A percentile compares a stretch with the other conserved stretches of the same genome.
Conservation (phyloP, 148 eudicot species). For the Tetragonia tetragonoides region DNA sequence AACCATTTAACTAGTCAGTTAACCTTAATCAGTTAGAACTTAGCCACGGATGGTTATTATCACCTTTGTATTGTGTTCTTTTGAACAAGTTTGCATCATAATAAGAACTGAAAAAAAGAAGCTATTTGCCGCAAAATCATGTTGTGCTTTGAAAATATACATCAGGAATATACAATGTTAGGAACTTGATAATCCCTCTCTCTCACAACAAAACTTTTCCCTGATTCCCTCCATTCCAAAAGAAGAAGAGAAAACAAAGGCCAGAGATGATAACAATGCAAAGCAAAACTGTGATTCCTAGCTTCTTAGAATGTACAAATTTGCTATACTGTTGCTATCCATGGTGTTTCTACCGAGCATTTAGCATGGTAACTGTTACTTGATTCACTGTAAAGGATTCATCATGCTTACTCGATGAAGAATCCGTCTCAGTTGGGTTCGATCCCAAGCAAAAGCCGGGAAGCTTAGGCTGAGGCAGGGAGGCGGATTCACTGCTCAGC, state of each 20-base stretch:
- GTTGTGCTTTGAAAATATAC: neutral
- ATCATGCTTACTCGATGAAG: constrained; percentile 59
- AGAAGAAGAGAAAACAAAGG: no score
- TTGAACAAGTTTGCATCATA: no score
- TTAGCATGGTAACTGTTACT: constrained; percentile 62
- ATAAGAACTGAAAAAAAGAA: neutral
- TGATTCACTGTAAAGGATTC: constrained; percentile 65
- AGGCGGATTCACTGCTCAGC: constrained; percentile 60
- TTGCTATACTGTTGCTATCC: neutral
- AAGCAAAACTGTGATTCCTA: neutral
- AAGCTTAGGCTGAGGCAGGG: constrained; percentile 55
- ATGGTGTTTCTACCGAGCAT: constrained; percentile 47
- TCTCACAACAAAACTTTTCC: neutral
- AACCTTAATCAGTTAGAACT: no score
- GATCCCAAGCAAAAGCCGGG: constrained; percentile 62
- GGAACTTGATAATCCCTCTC: neutral
- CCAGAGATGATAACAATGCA: no score
- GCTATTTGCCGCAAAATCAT: neutral
- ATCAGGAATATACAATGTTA: constrained; percentile 9
- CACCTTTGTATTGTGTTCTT: no score
- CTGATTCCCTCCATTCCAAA: no score
- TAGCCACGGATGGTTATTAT: no score
- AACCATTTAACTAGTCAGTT: no score
- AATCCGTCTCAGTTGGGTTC: constrained; percentile 43
- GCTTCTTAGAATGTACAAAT: neutral